Conservation (phyloP, 257 asterid genomes). For the Cruciata laevipes region DNA sequence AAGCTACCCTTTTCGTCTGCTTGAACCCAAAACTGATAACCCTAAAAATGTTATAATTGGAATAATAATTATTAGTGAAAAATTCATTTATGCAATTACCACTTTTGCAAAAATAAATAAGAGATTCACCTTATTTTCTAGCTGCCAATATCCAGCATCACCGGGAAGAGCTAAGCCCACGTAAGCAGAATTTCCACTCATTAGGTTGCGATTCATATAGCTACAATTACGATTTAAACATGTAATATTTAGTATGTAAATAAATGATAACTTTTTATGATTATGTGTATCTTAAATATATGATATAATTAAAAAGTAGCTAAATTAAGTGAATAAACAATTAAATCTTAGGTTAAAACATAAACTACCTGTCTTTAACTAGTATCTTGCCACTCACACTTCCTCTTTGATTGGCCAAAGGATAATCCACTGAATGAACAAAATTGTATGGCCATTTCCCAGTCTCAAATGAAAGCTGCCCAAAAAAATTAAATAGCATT, state of each 20-base stretch:
- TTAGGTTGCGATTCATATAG: constrained; percentile 33
- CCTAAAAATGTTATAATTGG: constrained; percentile 31
- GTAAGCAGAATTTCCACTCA: constrained; percentile 48
- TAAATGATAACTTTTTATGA: no score
- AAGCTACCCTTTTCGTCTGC: constrained; percentile 54
- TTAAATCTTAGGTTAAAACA: background rate
- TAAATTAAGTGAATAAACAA: background rate
- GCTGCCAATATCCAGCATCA: constrained; percentile 86
- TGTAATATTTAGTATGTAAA: no score
- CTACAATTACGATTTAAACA: constrained; percentile 17
- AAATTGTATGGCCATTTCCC: constrained; percentile 73
- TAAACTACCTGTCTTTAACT: constrained; percentile 46
- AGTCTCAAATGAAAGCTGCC: constrained; percentile 58
- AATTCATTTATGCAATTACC: background rate
- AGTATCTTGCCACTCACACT: constrained; percentile 51
- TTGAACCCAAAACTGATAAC: constrained; percentile 74
- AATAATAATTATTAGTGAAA: background rate
- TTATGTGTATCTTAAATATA: background rate
- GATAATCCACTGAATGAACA: constrained; percentile 53
- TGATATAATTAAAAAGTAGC: background rate
- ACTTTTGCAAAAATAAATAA: background rate
- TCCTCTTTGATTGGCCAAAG: constrained; percentile 41
- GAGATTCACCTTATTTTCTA: constrained; percentile 55
- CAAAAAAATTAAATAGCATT: background rate
- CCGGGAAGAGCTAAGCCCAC: constrained; percentile 76